phyloP scores from a whole-genome alignment of 805 yeast genomes.

The Zygosaccharomyces pseudorouxii region DNA sequence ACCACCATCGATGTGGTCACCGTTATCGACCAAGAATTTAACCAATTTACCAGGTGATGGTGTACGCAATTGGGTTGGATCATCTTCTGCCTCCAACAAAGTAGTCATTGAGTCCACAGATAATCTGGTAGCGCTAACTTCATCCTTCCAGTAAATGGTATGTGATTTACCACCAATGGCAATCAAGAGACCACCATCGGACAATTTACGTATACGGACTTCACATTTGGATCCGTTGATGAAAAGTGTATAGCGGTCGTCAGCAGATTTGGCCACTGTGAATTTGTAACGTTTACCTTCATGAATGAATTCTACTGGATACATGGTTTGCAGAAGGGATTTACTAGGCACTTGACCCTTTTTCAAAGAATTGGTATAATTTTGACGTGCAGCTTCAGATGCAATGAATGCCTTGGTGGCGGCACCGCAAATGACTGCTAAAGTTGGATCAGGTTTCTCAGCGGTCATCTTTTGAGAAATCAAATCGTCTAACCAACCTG shows the following conservation, averaged over 20 bases:
- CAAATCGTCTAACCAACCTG: conserved; percentile 98
- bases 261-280: conserved; percentile 90
- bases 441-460: conserved; percentile 87
- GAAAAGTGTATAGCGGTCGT: conserved; percentile 79
- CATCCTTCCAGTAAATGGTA: conserved; percentile 96
- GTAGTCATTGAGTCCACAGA: conserved; percentile 96
- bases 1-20: conserved; percentile 87
- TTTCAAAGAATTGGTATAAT: conserved; percentile 73
- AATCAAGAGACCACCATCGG: conserved; percentile 91
- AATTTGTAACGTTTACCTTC: conserved; percentile 91
- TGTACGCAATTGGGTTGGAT: conserved; percentile 96
- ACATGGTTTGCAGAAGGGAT: conserved; percentile 75
- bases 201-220: conserved; percentile 79
- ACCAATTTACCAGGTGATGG: conserved; percentile 99
- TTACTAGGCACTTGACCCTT: conserved; percentile 94
- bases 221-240: conserved; percentile 89
- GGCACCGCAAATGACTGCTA: conserved; percentile 97
- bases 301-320: conserved; percentile 91
- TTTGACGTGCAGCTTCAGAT: conserved; percentile 62
- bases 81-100: conserved; percentile 88
- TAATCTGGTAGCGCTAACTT: conserved; percentile 89
- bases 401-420: conserved; percentile 89
- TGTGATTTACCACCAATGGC: conserved; percentile 91
- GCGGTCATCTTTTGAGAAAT: conserved; percentile 91
- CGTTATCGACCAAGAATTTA: conserved; percentile 87